Conservation (phyloP, 148 eudicot genomes). For the Oxyria digyna region DNA sequence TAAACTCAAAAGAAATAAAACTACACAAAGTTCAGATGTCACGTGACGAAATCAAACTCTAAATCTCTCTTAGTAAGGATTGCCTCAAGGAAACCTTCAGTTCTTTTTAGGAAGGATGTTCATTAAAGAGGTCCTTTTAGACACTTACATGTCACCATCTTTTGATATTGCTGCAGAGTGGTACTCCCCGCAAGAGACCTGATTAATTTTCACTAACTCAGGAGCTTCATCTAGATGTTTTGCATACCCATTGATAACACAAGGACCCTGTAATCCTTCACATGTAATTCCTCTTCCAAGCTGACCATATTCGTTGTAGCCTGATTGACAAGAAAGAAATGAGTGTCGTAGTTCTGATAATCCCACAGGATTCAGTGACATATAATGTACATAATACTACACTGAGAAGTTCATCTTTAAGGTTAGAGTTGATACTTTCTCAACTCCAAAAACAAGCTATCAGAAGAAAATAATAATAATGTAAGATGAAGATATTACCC, state of each 20-base stretch:
- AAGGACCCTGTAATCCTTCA: conserved; percentile 95
- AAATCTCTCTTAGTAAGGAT: background rate
- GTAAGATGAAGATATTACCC: conserved; percentile 35
- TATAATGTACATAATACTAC: background rate
- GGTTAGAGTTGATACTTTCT: background rate
- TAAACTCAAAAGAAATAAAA: background rate
- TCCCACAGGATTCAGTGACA: background rate
- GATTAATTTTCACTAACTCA: conserved; percentile 74
- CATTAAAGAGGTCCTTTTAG: conserved; percentile 15
- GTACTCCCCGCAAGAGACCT: conserved; percentile 92
- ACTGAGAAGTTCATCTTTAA: background rate
- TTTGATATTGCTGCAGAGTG: conserved; percentile 95
- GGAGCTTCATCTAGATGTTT: conserved; percentile 91
- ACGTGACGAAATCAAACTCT: background rate
- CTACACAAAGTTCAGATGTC: background rate
- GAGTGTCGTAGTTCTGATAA: conserved; percentile 12
- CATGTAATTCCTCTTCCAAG: conserved; percentile 93
- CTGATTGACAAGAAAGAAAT: conserved; percentile 43
- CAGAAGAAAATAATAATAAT: background rate
- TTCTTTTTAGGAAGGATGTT: background rate
- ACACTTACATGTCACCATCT: conserved; percentile 92
- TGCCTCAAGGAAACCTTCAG: background rate
- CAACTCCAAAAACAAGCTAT: background rate
- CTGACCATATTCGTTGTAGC: conserved; percentile 97
- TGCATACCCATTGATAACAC: conserved; percentile 62